Conservation (phyloP, 169 alveolate genomes). For the Cryptosporidium ubiquitum region DNA sequence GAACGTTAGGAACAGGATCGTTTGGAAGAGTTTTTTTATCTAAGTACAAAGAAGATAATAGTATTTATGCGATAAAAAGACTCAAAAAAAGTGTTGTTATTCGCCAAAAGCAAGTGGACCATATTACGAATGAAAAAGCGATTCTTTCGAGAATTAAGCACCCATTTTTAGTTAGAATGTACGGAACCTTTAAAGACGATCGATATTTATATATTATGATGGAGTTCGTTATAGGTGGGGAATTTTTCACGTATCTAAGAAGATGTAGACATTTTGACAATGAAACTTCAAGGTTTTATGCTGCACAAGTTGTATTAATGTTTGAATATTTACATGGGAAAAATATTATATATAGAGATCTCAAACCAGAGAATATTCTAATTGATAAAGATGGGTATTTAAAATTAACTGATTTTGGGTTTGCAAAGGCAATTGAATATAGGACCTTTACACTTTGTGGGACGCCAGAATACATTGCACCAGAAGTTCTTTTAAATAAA, state of each 20-base stretch:
- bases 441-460: conserved; percentile 99
- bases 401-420: conserved; percentile 99
- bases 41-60: conserved; percentile 76
- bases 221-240: conserved; percentile 96
- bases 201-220: conserved; percentile 79
- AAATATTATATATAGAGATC: conserved; percentile 93
- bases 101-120: conserved; percentile 91
- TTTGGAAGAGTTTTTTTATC: conserved; percentile 95
- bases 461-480: conserved; percentile 99
- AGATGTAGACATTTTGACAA: conserved; percentile 91
- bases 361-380: conserved; percentile 97
- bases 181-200: conserved; percentile 81
- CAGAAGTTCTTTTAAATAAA: conserved; percentile 96
- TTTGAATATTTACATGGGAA: conserved; percentile 95
- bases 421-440: conserved; percentile 97
- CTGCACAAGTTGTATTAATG: conserved; percentile 94
- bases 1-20: conserved; percentile 85
- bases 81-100: conserved; percentile 85
- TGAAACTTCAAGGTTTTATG: conserved; percentile 93
- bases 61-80: conserved; percentile 83
- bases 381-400: conserved; percentile 96
- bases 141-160: conserved; percentile 91
- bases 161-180: conserved; percentile 94
- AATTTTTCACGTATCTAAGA: conserved; percentile 92
- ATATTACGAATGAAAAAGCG: conserved; percentile 93